phyloP scores from a whole-genome alignment of 805 yeast species.

The Yarrowia hollandica region DNA sequence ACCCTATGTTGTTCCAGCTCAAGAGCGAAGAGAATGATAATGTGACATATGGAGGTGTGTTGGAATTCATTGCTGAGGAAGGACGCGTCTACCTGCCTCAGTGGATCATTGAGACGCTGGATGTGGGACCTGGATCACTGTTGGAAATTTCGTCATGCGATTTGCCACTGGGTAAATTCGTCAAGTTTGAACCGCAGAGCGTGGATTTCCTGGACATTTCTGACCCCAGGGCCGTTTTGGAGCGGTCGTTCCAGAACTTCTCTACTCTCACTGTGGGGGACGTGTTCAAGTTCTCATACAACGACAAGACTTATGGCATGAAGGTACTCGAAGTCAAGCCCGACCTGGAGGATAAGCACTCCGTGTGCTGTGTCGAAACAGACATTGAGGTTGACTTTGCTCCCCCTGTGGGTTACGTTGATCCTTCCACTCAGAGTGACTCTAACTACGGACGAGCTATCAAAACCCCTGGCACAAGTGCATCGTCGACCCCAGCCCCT shows the following conservation, averaged over 20 bases:
- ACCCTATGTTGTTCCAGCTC: slow-evolving; percentile 92
- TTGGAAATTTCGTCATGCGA: slow-evolving; percentile 70
- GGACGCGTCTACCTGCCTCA: slow-evolving; percentile 93
- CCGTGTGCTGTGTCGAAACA: slow-evolving; percentile 94
- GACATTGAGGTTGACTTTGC: slow-evolving; percentile 97
- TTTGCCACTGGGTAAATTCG: slow-evolving; percentile 82
- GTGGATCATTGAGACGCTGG: slow-evolving; percentile 89
- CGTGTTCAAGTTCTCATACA: slow-evolving; percentile 79
- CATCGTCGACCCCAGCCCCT: slow-evolving; percentile 32
- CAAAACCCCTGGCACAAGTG: slow-evolving; percentile 20
- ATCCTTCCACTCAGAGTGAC: slow-evolving; percentile 56
- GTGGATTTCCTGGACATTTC: slow-evolving; percentile 89
- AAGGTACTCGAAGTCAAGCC: slow-evolving; percentile 88
- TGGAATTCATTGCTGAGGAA: slow-evolving; percentile 96
- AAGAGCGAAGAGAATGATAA: slow-evolving; percentile 60
- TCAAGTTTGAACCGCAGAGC: slow-evolving; percentile 92
- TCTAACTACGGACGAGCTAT: slow-evolving; percentile 28
- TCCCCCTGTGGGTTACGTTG: slow-evolving; percentile 97
- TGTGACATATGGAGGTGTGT: slow-evolving; percentile 85
- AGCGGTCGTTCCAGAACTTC: slow-evolving; percentile 85
- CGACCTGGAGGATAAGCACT: slow-evolving; percentile 51
- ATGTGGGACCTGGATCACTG: slow-evolving; percentile 75
- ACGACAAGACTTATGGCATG: slow-evolving; percentile 73
- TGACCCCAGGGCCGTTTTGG: slow-evolving; percentile 95
- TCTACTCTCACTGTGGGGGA: slow-evolving; percentile 84